A percentile compares a stretch with the other conserved stretches of the same genome.
These are phyloP conservation scores for Diutina siamensis DNA, from an alignment of 1,139 yeast genomes.

Conservation along the genomic window DNA sequence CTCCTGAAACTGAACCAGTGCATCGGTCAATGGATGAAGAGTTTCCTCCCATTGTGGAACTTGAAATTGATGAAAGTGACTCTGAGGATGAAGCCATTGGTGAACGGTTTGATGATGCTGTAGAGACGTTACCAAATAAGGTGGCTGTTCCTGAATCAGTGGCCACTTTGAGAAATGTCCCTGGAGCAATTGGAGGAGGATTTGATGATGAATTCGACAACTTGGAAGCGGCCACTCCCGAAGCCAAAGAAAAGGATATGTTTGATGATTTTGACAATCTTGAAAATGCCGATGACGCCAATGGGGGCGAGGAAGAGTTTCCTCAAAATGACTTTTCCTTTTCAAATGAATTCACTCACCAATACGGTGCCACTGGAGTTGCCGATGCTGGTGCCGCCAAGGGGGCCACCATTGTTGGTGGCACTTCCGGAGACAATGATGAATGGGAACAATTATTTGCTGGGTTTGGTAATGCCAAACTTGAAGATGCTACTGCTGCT, in stretches of 20 bases:
- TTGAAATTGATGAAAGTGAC: constrained; percentile 35
- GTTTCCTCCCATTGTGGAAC: constrained; percentile 48
- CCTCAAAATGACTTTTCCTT: constrained; percentile 5
- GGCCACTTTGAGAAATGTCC: too few relatives aligned
- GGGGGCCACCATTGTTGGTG: not conserved
- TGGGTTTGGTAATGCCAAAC: constrained; percentile 61
- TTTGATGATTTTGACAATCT: constrained; percentile 8
- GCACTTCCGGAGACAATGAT: constrained; percentile 31
- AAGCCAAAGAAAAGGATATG: constrained; percentile 1
- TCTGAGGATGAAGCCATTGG: constrained; percentile 18
- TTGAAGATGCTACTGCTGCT: constrained; percentile 9
- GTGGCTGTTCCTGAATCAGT: not conserved
- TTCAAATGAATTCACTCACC: constrained; percentile 2
- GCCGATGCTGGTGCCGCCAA: constrained; percentile 6
- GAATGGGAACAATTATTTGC: constrained; percentile 96
- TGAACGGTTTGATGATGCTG: constrained; percentile 29
- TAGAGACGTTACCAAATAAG: constrained; percentile 13
- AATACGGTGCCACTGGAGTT: constrained; percentile 18
- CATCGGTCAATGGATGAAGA: constrained; percentile 22
- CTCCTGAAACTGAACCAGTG: constrained; percentile 6
- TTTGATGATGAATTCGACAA: constrained; percentile 15
- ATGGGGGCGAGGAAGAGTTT: not conserved
- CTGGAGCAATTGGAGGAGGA: constrained; percentile 12
- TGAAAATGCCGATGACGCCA: constrained; percentile 2
- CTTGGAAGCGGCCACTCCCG: constrained; percentile 3